Evolutionary conservation across 2,329 filamentous ascomycete genomes (phyloP).

Genomic region (Alternaria triticina): DNA sequence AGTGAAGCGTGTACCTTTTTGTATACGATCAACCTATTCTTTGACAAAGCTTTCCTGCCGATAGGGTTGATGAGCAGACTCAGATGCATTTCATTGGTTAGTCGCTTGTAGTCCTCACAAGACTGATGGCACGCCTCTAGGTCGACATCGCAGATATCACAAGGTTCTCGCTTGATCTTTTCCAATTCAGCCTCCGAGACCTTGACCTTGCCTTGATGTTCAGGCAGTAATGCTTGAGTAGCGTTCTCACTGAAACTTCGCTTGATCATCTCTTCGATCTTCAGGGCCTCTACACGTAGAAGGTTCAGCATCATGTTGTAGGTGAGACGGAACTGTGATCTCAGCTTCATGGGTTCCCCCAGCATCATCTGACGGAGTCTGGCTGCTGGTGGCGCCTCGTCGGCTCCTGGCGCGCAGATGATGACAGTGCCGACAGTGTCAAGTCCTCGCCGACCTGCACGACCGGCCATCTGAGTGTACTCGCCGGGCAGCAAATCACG

Average conservation of each 20-base stretch:
- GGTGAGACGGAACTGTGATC: slow-evolving; percentile 94
- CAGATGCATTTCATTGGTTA: slow-evolving; percentile 82
- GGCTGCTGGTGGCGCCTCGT: slow-evolving; percentile 85
- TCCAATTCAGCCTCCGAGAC: slow-evolving; percentile 88
- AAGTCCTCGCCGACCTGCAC: slow-evolving; percentile 89
- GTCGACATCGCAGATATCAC: slow-evolving; percentile 78
- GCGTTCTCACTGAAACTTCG: slow-evolving; percentile 98
- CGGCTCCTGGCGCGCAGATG: slow-evolving; percentile 79
- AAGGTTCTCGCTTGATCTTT: slow-evolving; percentile 86
- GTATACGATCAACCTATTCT: slow-evolving; percentile 81
- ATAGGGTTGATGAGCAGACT: slow-evolving; percentile 79
- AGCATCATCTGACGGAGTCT: slow-evolving; percentile 93
- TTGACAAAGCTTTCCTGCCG: slow-evolving; percentile 78
- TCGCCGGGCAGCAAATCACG: slow-evolving; percentile 91
- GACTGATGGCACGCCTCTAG: slow-evolving; percentile 83
- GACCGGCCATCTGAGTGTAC: slow-evolving; percentile 98
- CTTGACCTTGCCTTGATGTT: slow-evolving; percentile 94
- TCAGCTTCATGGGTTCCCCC: slow-evolving; percentile 90
- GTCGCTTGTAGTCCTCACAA: slow-evolving; percentile 76
- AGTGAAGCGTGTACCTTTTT: slow-evolving; percentile 58
- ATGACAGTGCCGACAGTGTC: slow-evolving; percentile 94
- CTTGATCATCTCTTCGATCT: slow-evolving; percentile 99
- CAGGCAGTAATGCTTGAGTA: slow-evolving; percentile 89
- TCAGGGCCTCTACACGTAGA: slow-evolving; percentile 90
- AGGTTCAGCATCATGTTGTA: slow-evolving; percentile 99